A percentile compares a stretch with the other conserved stretches of the same genome.
Evolutionary conservation across 306 rosid genomes (phyloP).

Genomic region (Malus domestica): ASM211411v1 NC_041802.1:28018501-28019000

Average conservation of each 20-base stretch:
- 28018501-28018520: not conserved
- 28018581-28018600: not conserved
- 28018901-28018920: slow-evolving; percentile 55
- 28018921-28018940: slow-evolving; percentile 33
- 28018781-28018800: not conserved
- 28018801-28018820: not conserved
- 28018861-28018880: slow-evolving; percentile 83
- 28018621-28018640: slow-evolving; percentile 5
- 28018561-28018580: not conserved
- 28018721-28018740: not conserved
- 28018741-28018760: not conserved
- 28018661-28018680: not conserved
- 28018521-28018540: not conserved
- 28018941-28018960: slow-evolving; percentile 41
- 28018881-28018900: slow-evolving; percentile 55
- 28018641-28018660: not conserved
- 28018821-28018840: not conserved
- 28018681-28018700: not conserved
- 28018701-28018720: not conserved
- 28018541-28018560: not conserved
- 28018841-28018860: slow-evolving; percentile 10
- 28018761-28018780: not conserved
- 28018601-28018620: not conserved
- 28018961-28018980: slow-evolving; percentile 89
- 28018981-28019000: slow-evolving; percentile 40